These are phyloP conservation scores for Flaveria ramosissima DNA, from an alignment of 129 eudicot species.

Conservation along the genomic window DNA sequence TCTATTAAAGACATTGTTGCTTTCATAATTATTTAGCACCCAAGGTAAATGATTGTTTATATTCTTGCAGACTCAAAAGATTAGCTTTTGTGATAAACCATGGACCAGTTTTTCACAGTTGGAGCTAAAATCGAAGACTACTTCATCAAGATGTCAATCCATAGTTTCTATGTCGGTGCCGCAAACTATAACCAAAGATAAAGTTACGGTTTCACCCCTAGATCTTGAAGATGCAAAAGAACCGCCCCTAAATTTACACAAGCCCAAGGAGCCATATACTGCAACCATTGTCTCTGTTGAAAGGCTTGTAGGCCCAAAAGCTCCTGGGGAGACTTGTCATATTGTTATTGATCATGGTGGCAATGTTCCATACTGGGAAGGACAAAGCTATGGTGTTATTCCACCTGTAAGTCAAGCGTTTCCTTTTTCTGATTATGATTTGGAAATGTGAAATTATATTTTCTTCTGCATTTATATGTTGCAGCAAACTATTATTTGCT, in stretches of 20 bases:
- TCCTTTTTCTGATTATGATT: background rate
- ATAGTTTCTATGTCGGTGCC: conserved; percentile 72
- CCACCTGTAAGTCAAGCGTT: conserved; percentile 72
- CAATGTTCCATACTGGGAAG: conserved; percentile 98
- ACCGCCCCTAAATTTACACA: conserved; percentile 81
- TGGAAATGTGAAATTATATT: background rate
- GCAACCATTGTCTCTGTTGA: conserved; percentile 94
- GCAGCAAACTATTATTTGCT: background rate
- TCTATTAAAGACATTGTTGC: background rate
- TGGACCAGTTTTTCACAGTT: conserved; percentile 39
- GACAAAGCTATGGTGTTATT: conserved; percentile 93
- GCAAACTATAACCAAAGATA: conserved; percentile 57
- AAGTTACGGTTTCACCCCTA: conserved; percentile 73
- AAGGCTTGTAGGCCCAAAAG: conserved; percentile 84
- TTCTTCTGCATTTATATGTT: no score
- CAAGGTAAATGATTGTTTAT: conserved; percentile 16
- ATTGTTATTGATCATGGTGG: conserved; percentile 92
- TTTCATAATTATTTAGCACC: conserved; percentile 3
- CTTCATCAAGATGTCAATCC: conserved; percentile 42
- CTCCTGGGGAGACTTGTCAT: conserved; percentile 99
- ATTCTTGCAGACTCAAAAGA: conserved; percentile 51
- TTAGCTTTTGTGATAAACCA: conserved; percentile 54
- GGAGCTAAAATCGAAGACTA: conserved; percentile 48
- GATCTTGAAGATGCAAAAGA: conserved; percentile 77
- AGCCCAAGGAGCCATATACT: conserved; percentile 88